These are phyloP conservation scores for Vigna angularis DNA, from an alignment of 306 rosid genomes.

Conservation along the genomic window DNA sequence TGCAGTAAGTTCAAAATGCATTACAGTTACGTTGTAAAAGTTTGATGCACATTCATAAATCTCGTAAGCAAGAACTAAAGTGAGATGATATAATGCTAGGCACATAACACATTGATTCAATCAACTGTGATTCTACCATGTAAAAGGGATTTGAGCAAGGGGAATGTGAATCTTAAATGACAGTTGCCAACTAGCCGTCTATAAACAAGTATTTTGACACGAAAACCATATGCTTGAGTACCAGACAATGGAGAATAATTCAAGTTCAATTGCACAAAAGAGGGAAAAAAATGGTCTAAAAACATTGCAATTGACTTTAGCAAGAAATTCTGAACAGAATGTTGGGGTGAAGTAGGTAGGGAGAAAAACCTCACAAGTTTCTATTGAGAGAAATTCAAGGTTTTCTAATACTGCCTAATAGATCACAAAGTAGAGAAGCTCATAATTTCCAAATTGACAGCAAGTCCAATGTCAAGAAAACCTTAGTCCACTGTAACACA, in stretches of 20 bases:
- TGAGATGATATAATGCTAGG: not conserved
- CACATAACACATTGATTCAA: slow-evolving; percentile 17
- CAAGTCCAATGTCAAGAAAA: slow-evolving; percentile 20
- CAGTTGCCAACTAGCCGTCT: not conserved
- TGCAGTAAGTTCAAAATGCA: not conserved
- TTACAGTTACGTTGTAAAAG: not conserved
- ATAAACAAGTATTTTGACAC: not conserved
- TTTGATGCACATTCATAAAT: not conserved
- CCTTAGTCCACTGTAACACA: slow-evolving; percentile 11
- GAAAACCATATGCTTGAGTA: not conserved
- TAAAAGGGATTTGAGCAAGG: not conserved
- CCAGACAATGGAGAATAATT: not conserved
- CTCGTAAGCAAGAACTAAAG: slow-evolving; percentile 29
- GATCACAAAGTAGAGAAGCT: slow-evolving; percentile 25
- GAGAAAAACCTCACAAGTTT: not conserved
- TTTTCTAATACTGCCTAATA: slow-evolving; percentile 11
- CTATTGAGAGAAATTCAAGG: not conserved
- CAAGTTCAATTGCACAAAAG: not conserved
- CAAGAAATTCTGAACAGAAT: not conserved
- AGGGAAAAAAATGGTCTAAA: not conserved
- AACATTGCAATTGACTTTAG: slow-evolving; percentile 14
- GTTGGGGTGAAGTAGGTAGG: not conserved
- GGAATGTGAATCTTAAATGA: not conserved
- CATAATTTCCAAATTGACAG: slow-evolving; percentile 27
- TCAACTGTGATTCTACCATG: not conserved